These are phyloP conservation scores for Solanum dulcamara DNA, from an alignment of 257 asterid genomes.

Conservation along the genomic window DNA sequence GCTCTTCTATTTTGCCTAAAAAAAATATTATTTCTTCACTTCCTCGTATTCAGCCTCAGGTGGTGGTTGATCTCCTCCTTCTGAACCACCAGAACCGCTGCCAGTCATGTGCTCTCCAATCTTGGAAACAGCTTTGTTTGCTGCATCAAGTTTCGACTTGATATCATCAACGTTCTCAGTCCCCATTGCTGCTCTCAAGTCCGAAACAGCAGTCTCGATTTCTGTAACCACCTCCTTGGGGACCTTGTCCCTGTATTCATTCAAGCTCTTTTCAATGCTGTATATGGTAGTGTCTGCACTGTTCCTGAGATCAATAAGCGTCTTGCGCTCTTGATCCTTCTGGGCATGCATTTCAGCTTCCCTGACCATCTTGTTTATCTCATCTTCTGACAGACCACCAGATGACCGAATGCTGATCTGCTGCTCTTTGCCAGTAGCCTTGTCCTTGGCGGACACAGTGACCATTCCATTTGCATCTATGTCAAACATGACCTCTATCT, in stretches of 20 bases:
- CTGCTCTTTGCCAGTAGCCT: conserved; percentile 61
- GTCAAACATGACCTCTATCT: conserved; percentile 75
- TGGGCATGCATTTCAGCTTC: conserved; percentile 71
- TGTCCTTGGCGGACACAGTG: conserved; percentile 84
- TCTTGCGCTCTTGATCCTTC: conserved; percentile 53
- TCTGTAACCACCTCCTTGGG: conserved; percentile 53
- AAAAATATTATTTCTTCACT: conserved; percentile 45
- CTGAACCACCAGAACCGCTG: conserved; percentile 28
- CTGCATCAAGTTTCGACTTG: conserved; percentile 54
- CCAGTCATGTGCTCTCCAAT: conserved; percentile 74
- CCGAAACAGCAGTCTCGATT: conserved; percentile 49
- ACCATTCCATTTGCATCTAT: conserved; percentile 84
- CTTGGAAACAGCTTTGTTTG: conserved; percentile 68
- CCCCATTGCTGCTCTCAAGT: conserved; percentile 42
- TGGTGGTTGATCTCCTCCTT: conserved; percentile 56
- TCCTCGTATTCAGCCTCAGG: conserved; percentile 73
- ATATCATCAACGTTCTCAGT: conserved; percentile 41
- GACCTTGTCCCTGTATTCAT: conserved; percentile 57
- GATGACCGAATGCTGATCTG: conserved; percentile 74
- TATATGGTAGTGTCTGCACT: conserved; percentile 61
- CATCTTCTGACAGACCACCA: conserved; percentile 64
- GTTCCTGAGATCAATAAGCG: conserved; percentile 48
- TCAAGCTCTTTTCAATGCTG: conserved; percentile 59
- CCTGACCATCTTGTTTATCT: conserved; percentile 72
- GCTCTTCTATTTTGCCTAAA: not conserved